Conservation (phyloP, 805 yeast genomes). For the Cyberlindnera amylophila region DNA sequence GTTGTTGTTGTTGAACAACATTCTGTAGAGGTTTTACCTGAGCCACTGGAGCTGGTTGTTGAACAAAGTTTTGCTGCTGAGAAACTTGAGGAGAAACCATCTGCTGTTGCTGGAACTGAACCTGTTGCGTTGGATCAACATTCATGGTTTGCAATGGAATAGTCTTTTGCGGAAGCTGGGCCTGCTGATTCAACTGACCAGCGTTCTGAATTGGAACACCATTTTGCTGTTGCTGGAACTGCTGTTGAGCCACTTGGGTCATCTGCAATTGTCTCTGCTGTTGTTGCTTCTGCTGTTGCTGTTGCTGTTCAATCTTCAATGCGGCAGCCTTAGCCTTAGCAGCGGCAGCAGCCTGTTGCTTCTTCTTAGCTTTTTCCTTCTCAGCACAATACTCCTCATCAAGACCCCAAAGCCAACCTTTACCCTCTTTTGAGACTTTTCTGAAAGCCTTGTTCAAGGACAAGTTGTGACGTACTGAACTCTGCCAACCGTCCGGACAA, state of each 20-base stretch:
- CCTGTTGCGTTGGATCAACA: conserved; percentile 1
- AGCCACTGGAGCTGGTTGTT: background rate
- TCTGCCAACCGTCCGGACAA: conserved; percentile 98
- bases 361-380: conserved; percentile 69
- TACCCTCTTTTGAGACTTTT: conserved; percentile 80
- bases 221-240: conserved; percentile 12
- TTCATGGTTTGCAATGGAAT: background rate
- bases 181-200: background rate
- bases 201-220: background rate
- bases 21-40: background rate
- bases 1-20: conserved; percentile 2
- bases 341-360: conserved; percentile 61
- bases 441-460: conserved; percentile 82
- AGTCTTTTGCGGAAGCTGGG: background rate
- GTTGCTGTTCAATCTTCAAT: conserved; percentile 48
- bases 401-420: conserved; percentile 92
- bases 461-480: conserved; percentile 85
- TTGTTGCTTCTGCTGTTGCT: conserved; percentile 34
- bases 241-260: conserved; percentile 3
- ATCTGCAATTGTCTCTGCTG: conserved; percentile 26
- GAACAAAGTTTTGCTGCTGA: background rate
- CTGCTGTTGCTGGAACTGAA: conserved; percentile 9
- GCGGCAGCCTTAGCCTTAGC: conserved; percentile 57
- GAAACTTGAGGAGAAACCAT: background rate
- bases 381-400: conserved; percentile 84